Base-by-base conservation (phyloP, 139 green algal genomes). In the Chlorella ohadii region DNA sequence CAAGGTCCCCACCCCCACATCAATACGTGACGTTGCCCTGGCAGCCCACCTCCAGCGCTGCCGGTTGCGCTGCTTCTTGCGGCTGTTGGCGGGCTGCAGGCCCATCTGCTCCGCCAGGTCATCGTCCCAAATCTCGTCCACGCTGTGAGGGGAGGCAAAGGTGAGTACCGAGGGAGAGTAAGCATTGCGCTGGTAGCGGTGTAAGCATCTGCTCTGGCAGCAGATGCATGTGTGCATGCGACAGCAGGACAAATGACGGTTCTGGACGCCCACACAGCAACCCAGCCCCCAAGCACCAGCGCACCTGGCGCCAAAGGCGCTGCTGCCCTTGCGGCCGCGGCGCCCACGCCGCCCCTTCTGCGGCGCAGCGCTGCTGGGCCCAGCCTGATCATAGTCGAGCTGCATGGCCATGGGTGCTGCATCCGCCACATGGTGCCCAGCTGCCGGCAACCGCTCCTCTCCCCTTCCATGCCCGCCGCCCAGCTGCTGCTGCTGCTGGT, bases 111-210 rank as follows among this genome's bases (percentile, higher is more conserved):
- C 87, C 56, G 92, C 92, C 67, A 95, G 72, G 15, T 64, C 76
- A 22, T 94, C 90, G 75, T 92, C 83, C 84, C 85, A 91, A 41
- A 94, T 93, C 25, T 93, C 91, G 0, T 93, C 87, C 68, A 90
- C 80, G 12, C 51, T 59, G 51, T 22, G n/a, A 59, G 2, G 51
- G 22, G 51, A 23, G 15, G 51, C 51, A 59, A 22, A 3, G 51
- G 15, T 9, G 44, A 16, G 44, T 9, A 59, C 12, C 51, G 22
- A 22, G 51, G 51, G 9, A 22, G 12, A 59, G 51, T 2, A 51
- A 51, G n/a, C n/a, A n/a, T n/a, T n/a, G n/a, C n/a, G n/a, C n/a
- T n/a, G n/a, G n/a, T n/a, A n/a, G n/a, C n/a, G 44, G 44, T 51
- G 44, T 9, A 51, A 9, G 7, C 44, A 51, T 51, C 44, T 51